Percentiles rank a stretch among this genome's conserved stretches.
phyloP scores from a whole-genome alignment of 1,284 basidiomycete species.

The Pseudozyma flocculosa region DNA sequence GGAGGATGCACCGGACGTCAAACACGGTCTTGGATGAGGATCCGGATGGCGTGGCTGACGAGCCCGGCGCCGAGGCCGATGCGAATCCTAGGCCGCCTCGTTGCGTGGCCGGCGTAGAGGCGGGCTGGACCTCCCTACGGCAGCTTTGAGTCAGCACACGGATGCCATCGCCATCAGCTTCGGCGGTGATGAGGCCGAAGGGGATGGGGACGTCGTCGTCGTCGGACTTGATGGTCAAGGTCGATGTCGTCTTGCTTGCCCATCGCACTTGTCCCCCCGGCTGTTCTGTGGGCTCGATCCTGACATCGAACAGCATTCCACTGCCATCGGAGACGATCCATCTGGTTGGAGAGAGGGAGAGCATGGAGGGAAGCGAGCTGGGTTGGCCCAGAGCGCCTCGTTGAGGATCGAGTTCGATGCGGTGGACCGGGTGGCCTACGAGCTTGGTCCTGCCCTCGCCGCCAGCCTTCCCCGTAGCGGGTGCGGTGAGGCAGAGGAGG shows the following conservation, averaged over 20 bases:
- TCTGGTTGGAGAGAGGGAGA: conserved; percentile 12
- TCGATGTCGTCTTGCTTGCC: neutral
- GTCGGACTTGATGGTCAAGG: neutral
- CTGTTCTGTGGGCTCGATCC: neutral
- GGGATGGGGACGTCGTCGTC: neutral
- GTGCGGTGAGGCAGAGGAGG: conserved; percentile 10
- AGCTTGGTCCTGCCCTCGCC: conserved; percentile 5
- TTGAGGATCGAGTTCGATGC: conserved; percentile 3
- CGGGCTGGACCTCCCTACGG: neutral
- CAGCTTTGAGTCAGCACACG: neutral
- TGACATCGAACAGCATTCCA: neutral
- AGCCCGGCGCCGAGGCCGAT: too few species aligned
- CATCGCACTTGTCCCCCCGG: neutral
- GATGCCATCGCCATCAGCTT: neutral
- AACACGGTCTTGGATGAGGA: conserved; percentile 12
- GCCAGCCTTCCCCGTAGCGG: neutral
- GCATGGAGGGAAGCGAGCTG: conserved; percentile 12
- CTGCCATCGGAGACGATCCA: conserved; percentile 12
- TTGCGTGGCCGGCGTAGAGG: too few species aligned
- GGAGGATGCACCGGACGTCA: conserved; percentile 17
- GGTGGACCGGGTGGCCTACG: conserved; percentile 15
- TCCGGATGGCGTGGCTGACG: too few species aligned
- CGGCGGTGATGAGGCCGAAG: neutral
- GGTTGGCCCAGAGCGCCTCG: too few species aligned
- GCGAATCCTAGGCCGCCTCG: too few species aligned